Evolutionary conservation across 208 protist species (phyloP).

Genomic region (Trypanosoma vivax): DNA sequence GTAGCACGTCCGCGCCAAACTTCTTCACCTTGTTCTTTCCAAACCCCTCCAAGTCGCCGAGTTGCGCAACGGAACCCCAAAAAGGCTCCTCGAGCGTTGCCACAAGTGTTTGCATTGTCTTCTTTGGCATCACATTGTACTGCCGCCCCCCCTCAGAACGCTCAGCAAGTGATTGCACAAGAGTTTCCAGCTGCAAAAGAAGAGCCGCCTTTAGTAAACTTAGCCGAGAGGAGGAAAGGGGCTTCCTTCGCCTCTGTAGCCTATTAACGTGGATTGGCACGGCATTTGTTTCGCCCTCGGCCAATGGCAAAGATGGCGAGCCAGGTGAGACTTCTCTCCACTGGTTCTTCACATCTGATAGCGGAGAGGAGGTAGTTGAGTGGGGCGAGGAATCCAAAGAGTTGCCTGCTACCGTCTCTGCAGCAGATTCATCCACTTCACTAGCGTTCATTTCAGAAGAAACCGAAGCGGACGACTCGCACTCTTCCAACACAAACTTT

Average conservation of each 20-base stretch:
- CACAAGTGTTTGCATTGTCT: constrained; percentile 68
- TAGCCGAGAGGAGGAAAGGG: constrained; percentile 42
- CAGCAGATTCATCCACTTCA: background rate
- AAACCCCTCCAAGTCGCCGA: constrained; percentile 76
- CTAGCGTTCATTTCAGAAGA: background rate
- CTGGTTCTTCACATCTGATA: too few species aligned
- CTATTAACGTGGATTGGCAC: background rate
- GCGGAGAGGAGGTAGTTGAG: background rate
- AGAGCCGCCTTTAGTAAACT: constrained; percentile 42
- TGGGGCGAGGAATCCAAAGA: background rate
- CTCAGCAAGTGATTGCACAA: constrained; percentile 71
- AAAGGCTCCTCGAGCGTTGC: constrained; percentile 47
- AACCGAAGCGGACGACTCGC: constrained; percentile 3
- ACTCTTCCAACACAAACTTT: constrained; percentile 13
- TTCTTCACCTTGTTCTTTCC: constrained; percentile 86
- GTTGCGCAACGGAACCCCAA: constrained; percentile 65
- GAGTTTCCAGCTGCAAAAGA: constrained; percentile 51
- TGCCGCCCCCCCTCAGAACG: constrained; percentile 58
- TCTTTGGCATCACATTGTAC: constrained; percentile 85
- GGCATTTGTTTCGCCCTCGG: background rate
- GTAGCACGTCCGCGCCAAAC: constrained; percentile 72
- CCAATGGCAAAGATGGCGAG: too few species aligned
- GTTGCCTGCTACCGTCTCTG: background rate
- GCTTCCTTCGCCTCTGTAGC: constrained; percentile 8
- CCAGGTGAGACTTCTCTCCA: too few species aligned